Evolutionary conservation across 179 eudicot genomes (phyloP).

Genomic region (Patellifolia procumbens): DNA sequence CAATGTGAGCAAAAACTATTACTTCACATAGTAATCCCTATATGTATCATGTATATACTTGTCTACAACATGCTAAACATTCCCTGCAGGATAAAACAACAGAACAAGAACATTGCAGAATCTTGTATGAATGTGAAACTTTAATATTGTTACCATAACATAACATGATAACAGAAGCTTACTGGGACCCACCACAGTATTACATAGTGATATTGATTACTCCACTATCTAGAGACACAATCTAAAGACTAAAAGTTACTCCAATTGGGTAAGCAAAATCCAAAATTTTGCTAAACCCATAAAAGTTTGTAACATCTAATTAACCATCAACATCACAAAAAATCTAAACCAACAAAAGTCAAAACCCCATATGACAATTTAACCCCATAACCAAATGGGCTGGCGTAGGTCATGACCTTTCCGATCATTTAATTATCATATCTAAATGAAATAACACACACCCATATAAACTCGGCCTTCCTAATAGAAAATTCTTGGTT

Average conservation of each 20-base stretch:
- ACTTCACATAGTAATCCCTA: background rate
- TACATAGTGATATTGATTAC: background rate
- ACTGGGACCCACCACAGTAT: slow-evolving; percentile 18
- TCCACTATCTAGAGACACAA: background rate
- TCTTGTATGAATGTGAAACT: background rate
- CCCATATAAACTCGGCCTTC: too few relatives aligned
- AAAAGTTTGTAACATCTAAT: background rate
- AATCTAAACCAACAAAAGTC: background rate
- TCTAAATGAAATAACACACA: too few relatives aligned
- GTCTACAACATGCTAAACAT: background rate
- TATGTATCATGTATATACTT: background rate
- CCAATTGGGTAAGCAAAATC: background rate
- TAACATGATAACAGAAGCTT: slow-evolving; percentile 9
- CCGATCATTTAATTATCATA: too few relatives aligned
- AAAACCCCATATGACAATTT: background rate
- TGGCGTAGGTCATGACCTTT: too few relatives aligned
- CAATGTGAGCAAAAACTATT: background rate
- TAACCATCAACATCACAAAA: background rate
- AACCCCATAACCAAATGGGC: background rate
- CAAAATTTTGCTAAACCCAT: slow-evolving; percentile 9
- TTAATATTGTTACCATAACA: too few relatives aligned
- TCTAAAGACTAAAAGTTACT: background rate
- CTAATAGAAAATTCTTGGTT: too few relatives aligned
- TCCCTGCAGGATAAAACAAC: background rate
- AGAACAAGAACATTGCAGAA: background rate